These are phyloP conservation scores for Bipolaris cookei DNA, from an alignment of 2,329 filamentous ascomycete genomes.

Conservation along the genomic window DNA sequence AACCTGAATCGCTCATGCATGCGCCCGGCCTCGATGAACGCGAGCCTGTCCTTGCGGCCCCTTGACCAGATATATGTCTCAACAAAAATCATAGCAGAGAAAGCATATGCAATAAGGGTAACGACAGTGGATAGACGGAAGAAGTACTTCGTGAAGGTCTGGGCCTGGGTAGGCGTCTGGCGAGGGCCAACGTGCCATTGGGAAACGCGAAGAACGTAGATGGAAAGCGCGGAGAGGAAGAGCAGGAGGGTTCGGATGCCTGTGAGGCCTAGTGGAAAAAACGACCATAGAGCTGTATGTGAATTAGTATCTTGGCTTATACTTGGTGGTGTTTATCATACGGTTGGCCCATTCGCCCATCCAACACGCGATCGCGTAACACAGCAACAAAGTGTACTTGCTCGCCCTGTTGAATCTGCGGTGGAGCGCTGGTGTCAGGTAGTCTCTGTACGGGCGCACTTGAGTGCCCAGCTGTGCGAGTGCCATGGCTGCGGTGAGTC, in stretches of 20 bases:
- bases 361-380: constrained; percentile 74
- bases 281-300: constrained; percentile 76
- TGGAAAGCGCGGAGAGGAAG: constrained; percentile 74
- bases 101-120: constrained; percentile 75
- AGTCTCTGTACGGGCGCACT: constrained; percentile 80
- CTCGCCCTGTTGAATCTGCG: constrained; percentile 83
- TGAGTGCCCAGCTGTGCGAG: constrained; percentile 37
- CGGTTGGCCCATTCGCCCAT: constrained; percentile 70
- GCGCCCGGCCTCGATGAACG: constrained; percentile 73
- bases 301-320: constrained; percentile 20
- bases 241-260: constrained; percentile 77
- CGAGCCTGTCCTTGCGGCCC: constrained; percentile 65
- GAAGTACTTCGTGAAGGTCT: constrained; percentile 66
- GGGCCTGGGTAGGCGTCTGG: constrained; percentile 71
- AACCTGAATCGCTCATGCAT: constrained; percentile 72
- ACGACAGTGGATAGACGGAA: constrained; percentile 68
- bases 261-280: constrained; percentile 79
- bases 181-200: constrained; percentile 70
- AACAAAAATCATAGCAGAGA: constrained; percentile 80
- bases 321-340: constrained; percentile 54
- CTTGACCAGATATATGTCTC: constrained; percentile 80
- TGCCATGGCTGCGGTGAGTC: constrained; percentile 31
- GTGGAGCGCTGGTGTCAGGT: constrained; percentile 86
- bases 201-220: constrained; percentile 85
- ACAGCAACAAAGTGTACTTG: constrained; percentile 70